Evolutionary conservation across 2,329 filamentous ascomycete species (phyloP), one percentile per base, ranked within the genome.

Genomic region (Cercospora sojina): DNA sequence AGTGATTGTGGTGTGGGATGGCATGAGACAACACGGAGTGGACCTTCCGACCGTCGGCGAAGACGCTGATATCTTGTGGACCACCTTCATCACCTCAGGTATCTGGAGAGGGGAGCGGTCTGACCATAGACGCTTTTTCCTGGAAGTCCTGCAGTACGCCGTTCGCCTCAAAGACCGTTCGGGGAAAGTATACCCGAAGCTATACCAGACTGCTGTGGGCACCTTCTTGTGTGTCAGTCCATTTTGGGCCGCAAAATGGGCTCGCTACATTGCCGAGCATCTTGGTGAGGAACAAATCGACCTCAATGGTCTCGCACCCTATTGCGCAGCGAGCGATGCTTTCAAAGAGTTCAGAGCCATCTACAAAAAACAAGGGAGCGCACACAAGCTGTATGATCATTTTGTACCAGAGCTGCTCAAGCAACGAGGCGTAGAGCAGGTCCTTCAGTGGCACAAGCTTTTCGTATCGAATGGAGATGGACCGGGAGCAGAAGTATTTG

Each of bases 21-120:
- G 75, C 53, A 78, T 80, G 74, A 74, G 70, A 10, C 59, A 70
- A 12, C 74, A 78, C 25, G 71, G 74, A 2, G 72, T 83, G 25
- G 71, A 76, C 23, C 68, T 85, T 10, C 83, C 83, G 13, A 76
- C 72, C 2, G 67, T 71, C 12, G 79, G 80, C 18, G 61, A 67
- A n/a, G 70, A 79, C 4, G 80, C 82, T 18, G 74, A 79, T 8
- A 74, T 74, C 12, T 67, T 86, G 6, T 86, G 84, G 84, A 73
- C 74, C 0, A 79, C 76, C 0, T 81, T 85, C 57, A 68, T 85
- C 55, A 75, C 77, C 59, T 70, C 78, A 31, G 76, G 77, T n/a
- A 69, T 78, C 18, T 13, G 16, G 20, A 57, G 57, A 35, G 27
- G 35, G 16, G 10, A 51, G n/a, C 7, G 25, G 18, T 32, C 38